Base-by-base conservation (phyloP, 306 rosid genomes). In the Trifolium subterraneum region DNA sequence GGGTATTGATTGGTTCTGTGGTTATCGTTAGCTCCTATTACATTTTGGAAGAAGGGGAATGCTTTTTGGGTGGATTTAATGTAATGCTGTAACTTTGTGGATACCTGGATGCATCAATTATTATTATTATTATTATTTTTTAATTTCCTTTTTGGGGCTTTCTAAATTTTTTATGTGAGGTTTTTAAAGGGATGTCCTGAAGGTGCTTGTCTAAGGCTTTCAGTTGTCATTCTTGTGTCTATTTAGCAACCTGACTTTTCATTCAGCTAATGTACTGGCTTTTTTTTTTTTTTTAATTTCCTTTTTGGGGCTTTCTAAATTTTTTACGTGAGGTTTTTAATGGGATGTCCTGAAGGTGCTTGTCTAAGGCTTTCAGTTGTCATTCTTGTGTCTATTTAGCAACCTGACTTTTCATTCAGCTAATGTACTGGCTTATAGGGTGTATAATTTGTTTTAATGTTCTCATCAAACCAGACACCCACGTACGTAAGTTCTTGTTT, bases 311-410 rank as follows among this genome's bases (percentile, higher is more conserved):
- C 8, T 52, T 51, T 25, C 66, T 29, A 27, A 15, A 18, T 25
- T 47, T 14, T 15, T 47, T 47, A 14, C 15, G 54, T 47, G 9
- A 15, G n/a, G 54, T 15, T 67, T 11, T 25, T 7, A 36, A 13
- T 11, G 55, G 59, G 48, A 55, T 76, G 45, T n/a, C 55, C 29
- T 27, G 72, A 51, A 52, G 22, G 54, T 47, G 54, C 54, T 22
- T 20, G 41, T 62, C 18, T 50, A 25, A 61, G 64, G 22, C 11
- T 0, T 62, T 62, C 22, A 10, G 42, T 64, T 29, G 41, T 35
- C 66, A 52, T 44, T 72, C 23, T 15, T 59, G 10, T 25, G 29
- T 79, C 47, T 62, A 72, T 73, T 66, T 79, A 52, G 48, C 20
- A 8, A 66, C 45, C 64, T 27, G 44, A 58, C 16, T 66, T 50